Evolutionary conservation across 2,329 filamentous ascomycete genomes (phyloP), one percentile per base, ranked within the genome.

Genomic region (Coniosporium tulheliwenetii): DNA sequence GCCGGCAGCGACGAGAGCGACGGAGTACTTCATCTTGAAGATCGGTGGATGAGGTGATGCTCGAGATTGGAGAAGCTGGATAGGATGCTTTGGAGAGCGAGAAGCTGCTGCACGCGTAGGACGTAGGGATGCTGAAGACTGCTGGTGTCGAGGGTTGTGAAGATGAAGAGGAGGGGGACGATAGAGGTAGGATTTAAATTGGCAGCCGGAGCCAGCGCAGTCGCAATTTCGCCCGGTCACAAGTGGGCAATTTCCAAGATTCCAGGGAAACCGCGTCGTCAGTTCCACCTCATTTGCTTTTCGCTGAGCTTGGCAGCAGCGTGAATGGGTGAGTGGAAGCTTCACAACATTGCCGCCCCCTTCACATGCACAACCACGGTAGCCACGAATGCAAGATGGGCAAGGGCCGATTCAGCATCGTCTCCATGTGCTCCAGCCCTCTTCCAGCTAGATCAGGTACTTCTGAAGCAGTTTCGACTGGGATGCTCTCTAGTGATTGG

Each of bases 1-100:
- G 48, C 50, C 52, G 42, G 50, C 45, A 44, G 50, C 49, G 44
- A 56, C 16, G 43, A 58, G 39, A 40, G 49, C 41, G 43, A 53
- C 43, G 13, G 48, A 44, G 41, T 49, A 44, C 56, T 58, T 60
- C 57, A 60, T 60, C 32, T 41, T 57, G 48, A 44, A 36, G 41
- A 39, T 26, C 36, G 41, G 35, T 38, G 44, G 35, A 30, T 38
- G 19, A 37, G 15, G 37, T 39, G 16, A 8, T 29, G 16, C 5
- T 16, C 29, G 32, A 33, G 32, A 33, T 33, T 33, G 8, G 13
- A 33, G 32, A 33, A 33, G 37, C 12, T 39, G 26, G 26, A 26
- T 39, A 30, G 37, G 15, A 30, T 37, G 36, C 15, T 33, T 13
- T 33, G 32, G 32, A 8, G 32, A 12, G 10, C 32, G 13, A 33